A percentile compares a stretch with the other conserved stretches of the same genome.
phyloP scores from a whole-genome alignment of 208 protist species.

The Wallacemonas rigidus region DNA sequence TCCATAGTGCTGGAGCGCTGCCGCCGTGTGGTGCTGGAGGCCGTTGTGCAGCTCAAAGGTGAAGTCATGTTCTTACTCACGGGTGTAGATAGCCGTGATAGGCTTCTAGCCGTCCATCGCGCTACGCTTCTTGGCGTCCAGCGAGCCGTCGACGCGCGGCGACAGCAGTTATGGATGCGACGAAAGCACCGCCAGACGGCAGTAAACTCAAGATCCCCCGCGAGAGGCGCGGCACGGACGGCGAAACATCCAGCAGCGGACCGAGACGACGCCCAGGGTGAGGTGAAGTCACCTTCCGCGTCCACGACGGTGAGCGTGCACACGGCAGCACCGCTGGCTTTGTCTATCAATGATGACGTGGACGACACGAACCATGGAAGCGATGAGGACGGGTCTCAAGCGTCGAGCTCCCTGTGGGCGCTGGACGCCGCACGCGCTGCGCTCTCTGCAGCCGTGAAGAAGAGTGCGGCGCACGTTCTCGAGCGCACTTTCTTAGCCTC shows the following conservation, averaged over 20 bases:
- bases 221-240: too few species aligned
- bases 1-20: constrained; percentile 35
- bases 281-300: background rate
- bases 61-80: constrained; percentile 57
- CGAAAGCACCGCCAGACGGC: background rate
- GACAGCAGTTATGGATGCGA: background rate
- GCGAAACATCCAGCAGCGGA: too few species aligned
- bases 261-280: too few species aligned
- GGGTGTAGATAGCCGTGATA: constrained; percentile 37
- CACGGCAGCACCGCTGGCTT: too few species aligned
- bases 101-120: constrained; percentile 29
- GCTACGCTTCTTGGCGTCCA: constrained; percentile 7
- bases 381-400: too few species aligned
- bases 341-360: too few species aligned
- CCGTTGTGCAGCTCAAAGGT: constrained; percentile 44
- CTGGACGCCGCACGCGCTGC: background rate
- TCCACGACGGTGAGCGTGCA: background rate
- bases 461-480: constrained; percentile 1
- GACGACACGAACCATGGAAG: too few species aligned
- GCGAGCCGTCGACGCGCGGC: background rate
- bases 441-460: background rate
- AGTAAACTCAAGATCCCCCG: background rate
- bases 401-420: background rate
- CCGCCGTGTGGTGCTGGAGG: constrained; percentile 40
- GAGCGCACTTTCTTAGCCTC: constrained; percentile 7